Base-by-base conservation (phyloP, 495 filamentous ascomycete genomes). In the Evernia prunastri region DNA sequence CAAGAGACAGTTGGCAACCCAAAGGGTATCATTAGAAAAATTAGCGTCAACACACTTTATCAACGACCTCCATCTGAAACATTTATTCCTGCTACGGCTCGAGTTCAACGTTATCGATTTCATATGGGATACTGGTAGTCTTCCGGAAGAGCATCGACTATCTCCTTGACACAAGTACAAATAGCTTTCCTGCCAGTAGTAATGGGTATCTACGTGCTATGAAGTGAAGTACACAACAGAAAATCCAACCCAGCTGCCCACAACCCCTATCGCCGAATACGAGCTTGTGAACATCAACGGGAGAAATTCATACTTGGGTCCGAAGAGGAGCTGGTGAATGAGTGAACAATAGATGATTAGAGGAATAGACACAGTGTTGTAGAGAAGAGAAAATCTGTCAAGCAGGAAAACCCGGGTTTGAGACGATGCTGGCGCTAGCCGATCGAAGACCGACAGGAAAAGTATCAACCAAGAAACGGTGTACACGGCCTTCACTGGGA, bases 221-320 rank as follows among this genome's bases (percentile, higher is more conserved):
- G 84, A 84, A 2, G 86, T 88, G 74, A 96, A 93, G 74, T 91
- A 96, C 45, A 98, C 89, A 31, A 96, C 91, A 81, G 90, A 83
- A 72, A 97, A 96, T 25, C 94, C 92, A 60, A 97, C 71, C 93
- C 93, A 97, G 79, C 94, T 98, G 7, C 90, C 94, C 17, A 97
- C 85, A 2, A 98, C 91, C n/a, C 94, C 94, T 47, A 97, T 75
- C 25, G 94, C 94, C 20, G 89, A 93, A 76, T 98, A 98, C 53
- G 89, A 88, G 76, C 93, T 97, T 71, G 86, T 96, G 71, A 97
- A 95, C 94, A 98, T 97, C 66, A 97, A 75, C 20, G 94, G 94
- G 36, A 97, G 74, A 73, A 97, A 98, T 76, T 96, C 89, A 67
- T 89, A 90, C 66, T 81, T 83, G 67, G 86, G 81, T 0, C 93